Evolutionary conservation across 2,329 filamentous ascomycete species (phyloP), one percentile per base, ranked within the genome.

Genomic region (Aspergillus sp.): DNA sequence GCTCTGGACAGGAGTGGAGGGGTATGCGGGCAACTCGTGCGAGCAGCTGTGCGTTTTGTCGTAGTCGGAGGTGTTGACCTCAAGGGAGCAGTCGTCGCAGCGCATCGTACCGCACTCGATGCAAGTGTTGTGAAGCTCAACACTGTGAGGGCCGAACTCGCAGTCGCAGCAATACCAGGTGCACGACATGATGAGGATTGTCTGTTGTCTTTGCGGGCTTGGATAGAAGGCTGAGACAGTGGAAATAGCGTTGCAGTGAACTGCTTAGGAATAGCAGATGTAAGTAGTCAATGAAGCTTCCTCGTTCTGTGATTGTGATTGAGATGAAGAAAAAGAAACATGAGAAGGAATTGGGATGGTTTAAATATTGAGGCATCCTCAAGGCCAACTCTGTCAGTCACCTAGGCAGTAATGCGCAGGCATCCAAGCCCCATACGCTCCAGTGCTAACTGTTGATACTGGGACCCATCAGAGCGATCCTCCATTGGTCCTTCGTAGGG

Each of bases 161-260:
- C 66, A 69, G 4, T 51, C 39, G 43, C 65, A 67, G 52, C 66
- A 69, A 48, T 61, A 62, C 66, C 66, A 69, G 20, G 61, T 44
- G 10, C 51, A 52, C 27, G 56, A 43, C 55, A 58, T 60, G 12
- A 10, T 49, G 35, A 19, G 37, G 2, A 23, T 42, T 33, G 37
- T 43, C 25, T 4, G 23, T 38, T 42, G 17, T 37, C 15, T n/a
- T 10, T 22, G 45, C 3, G 19, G 9, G 4, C 7, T 22, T 39
- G 19, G 15, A 9, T 39, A 12, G 15, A 17, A 17, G 19, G 9
- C 15, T 22, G 37, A 22, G 13, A 39, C 22, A 1, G 17, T 39
- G 37, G 10, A 7, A 20, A 3, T 5, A 7, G 37, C 25, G 25
- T 30, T 30, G 25, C 2, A 19, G 17, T 2, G 25, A 30, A 30